Conservation (phyloP, 106 monocot genomes). For the Dactylorhiza incarnata region DNA sequence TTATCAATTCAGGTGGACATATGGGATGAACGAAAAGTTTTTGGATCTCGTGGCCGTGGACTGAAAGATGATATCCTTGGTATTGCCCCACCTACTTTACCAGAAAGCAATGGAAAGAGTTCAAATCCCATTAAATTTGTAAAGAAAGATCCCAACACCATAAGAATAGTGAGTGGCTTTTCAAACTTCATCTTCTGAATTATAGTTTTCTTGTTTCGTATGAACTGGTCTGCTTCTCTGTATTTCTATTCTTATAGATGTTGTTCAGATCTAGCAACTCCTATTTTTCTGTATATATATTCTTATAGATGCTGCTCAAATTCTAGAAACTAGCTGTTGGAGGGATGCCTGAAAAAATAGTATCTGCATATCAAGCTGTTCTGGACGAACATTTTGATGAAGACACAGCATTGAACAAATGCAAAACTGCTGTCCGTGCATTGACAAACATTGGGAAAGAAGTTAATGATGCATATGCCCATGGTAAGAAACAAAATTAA, state of each 20-base stretch:
- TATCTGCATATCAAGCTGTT: slow-evolving; percentile 76
- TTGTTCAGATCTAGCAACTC: slow-evolving; percentile 2
- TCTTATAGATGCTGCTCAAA: slow-evolving; percentile 8
- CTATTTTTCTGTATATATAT: background rate
- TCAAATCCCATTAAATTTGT: slow-evolving; percentile 63
- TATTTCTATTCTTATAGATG: background rate
- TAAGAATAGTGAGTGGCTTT: slow-evolving; percentile 70
- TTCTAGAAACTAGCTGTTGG: slow-evolving; percentile 91
- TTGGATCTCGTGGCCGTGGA: slow-evolving; percentile 78
- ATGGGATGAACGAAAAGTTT: slow-evolving; percentile 98
- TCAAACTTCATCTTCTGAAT: background rate
- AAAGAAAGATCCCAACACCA: slow-evolving; percentile 65
- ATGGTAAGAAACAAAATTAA: slow-evolving; percentile 33
- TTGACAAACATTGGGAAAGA: slow-evolving; percentile 67
- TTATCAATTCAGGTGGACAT: slow-evolving; percentile 59
- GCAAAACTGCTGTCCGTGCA: slow-evolving; percentile 40
- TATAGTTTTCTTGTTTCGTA: background rate
- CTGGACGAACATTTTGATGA: slow-evolving; percentile 71
- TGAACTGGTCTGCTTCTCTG: background rate
- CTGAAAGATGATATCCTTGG: slow-evolving; percentile 89
- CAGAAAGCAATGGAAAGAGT: slow-evolving; percentile 54
- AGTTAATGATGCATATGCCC: slow-evolving; percentile 39
- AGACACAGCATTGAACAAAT: slow-evolving; percentile 73
- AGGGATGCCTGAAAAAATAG: slow-evolving; percentile 90
- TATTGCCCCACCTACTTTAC: slow-evolving; percentile 28